Percentiles rank a stretch among this genome's conserved stretches.
Conservation (phyloP, 148 eudicot genomes). For the Talinum fruticosum region DNA sequence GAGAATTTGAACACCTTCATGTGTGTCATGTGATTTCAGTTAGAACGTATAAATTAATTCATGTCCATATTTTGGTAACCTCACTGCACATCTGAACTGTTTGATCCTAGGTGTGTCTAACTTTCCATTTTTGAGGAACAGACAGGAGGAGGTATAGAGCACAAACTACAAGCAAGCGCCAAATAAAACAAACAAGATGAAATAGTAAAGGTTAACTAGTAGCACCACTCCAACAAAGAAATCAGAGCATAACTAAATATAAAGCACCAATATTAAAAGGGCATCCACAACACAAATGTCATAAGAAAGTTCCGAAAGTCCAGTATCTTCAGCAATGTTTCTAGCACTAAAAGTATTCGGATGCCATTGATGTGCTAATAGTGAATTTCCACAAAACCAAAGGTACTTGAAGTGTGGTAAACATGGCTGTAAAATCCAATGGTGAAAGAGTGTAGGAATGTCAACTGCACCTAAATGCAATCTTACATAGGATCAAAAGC, state of each 20-base stretch:
- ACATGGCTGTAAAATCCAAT: background rate
- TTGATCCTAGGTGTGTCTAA: background rate
- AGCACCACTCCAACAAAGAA: no score
- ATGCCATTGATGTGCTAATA: background rate
- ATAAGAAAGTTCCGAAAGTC: no score
- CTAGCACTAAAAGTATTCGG: background rate
- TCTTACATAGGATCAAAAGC: background rate
- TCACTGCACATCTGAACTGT: background rate
- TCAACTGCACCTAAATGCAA: background rate
- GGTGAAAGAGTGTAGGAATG: background rate
- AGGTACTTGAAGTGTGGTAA: background rate
- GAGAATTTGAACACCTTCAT: no score
- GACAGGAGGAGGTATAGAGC: background rate
- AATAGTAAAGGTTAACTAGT: no score
- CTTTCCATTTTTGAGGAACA: no score
- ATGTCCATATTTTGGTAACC: background rate
- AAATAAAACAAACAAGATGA: no score
- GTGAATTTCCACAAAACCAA: background rate
- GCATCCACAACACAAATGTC: no score
- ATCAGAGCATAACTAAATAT: no score
- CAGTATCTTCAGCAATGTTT: background rate
- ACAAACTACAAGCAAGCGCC: background rate
- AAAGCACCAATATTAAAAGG: no score
- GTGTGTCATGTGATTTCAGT: background rate
- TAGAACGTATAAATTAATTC: background rate